Evolutionary conservation across 1,139 yeast genomes (phyloP).

Genomic region (Candida buenavistaensis): DNA sequence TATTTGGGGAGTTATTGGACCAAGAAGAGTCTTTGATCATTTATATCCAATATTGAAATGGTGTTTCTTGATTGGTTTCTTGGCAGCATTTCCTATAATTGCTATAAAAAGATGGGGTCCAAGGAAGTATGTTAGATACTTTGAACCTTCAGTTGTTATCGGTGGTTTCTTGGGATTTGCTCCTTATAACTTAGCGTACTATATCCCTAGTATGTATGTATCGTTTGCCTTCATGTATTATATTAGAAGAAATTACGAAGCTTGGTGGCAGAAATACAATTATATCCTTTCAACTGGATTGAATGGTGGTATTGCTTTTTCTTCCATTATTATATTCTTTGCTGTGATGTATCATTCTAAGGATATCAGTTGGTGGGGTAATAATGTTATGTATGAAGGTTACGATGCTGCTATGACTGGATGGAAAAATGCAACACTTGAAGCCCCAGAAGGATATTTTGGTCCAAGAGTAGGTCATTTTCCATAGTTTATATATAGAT

Average conservation of each 20-base stretch:
- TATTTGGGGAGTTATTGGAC: conserved; percentile 67
- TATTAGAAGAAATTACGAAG: conserved; percentile 41
- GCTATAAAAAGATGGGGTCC: conserved; percentile 39
- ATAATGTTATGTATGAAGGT: conserved; percentile 42
- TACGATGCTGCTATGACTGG: conserved; percentile 28
- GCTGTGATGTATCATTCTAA: conserved; percentile 48
- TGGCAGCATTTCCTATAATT: conserved; percentile 44
- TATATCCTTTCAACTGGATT: conserved; percentile 53
- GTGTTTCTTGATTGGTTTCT: conserved; percentile 56
- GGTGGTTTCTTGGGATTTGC: conserved; percentile 42
- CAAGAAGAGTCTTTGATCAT: conserved; percentile 47
- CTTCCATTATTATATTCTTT: conserved; percentile 54
- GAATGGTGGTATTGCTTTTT: conserved; percentile 54
- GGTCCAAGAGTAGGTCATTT: conserved; percentile 32
- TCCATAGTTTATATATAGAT: conserved; percentile 2
- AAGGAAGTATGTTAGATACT: conserved; percentile 26
- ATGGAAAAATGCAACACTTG: conserved; percentile 18
- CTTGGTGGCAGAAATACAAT: conserved; percentile 63
- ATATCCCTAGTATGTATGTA: conserved; percentile 42
- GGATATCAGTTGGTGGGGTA: conserved; percentile 60
- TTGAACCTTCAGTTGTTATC: conserved; percentile 46
- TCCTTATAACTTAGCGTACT: conserved; percentile 54
- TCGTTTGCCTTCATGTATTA: conserved; percentile 47
- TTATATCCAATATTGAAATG: conserved; percentile 49
- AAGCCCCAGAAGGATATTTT: conserved; percentile 43